Evolutionary conservation across 768 basidiomycete genomes (phyloP), one percentile per base, ranked within the genome.

Genomic region (Agrocybe pediades): DNA sequence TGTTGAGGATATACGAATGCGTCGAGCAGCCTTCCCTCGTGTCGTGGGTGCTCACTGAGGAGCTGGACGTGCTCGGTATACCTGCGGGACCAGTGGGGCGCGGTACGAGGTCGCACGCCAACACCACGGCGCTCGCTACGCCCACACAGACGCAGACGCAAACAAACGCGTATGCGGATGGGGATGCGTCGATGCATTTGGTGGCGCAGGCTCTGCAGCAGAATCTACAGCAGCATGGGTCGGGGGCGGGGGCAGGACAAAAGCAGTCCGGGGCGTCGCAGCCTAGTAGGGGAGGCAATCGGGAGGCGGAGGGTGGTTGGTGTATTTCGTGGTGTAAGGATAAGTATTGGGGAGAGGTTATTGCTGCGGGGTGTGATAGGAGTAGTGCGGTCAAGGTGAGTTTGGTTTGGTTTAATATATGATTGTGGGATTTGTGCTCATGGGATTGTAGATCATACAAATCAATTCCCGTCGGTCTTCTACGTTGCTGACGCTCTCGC

Each of bases 251-350:
- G n/a, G n/a, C n/a, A n/a, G n/a, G n/a, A n/a, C n/a, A n/a, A n/a
- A n/a, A n/a, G n/a, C n/a, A 9, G 45, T 48, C 7, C 44, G 55
- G 5, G 48, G 68, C 56, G 45, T 63, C 60, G 46, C 61, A 55
- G 23, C 62, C 39, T 58, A 76, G 51, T 71, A 75, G 82, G 1
- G 55, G 74, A 20, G 87, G 84, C 0, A 86, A 83, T 59, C 77
- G 88, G 39, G 90, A 95, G 68, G 92, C 92, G 2, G 87, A 93
- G 50, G 93, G 93, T 3, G 95, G 91, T 1, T 98, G 94, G 94
- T 89, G 87, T 52, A 70, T 99, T 40, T 89, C 88, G 7, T 99
- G 95, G 95, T 98, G 95, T 70, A 92, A 93, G 65, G 97, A 98
- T 62, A 80, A 82, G 55, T 97, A 95, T 70, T 97, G 95, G 95